A percentile compares a stretch with the other conserved stretches of the same genome.
Evolutionary conservation across 306 rosid genomes (phyloP).

Genomic region (Sophora flavescens): DNA sequence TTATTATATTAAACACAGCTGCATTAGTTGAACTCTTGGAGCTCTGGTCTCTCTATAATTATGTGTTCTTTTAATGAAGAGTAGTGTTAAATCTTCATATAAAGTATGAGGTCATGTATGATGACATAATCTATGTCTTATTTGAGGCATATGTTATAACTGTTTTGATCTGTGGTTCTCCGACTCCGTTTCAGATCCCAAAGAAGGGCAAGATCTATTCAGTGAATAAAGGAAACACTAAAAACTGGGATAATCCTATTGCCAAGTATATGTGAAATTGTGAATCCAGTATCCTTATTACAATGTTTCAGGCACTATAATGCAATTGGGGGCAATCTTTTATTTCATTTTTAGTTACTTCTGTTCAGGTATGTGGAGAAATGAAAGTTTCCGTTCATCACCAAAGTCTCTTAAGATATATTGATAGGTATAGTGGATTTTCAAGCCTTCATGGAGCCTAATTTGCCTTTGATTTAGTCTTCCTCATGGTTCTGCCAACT

Average conservation of each 20-base stretch:
- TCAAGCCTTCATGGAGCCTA: not conserved
- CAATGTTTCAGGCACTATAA: not conserved
- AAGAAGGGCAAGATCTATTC: slow-evolving; percentile 85
- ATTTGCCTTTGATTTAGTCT: slow-evolving; percentile 4
- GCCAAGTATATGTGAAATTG: slow-evolving; percentile 66
- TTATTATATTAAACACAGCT: not conserved
- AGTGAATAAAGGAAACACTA: slow-evolving; percentile 90
- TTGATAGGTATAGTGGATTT: slow-evolving; percentile 69
- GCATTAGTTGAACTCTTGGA: not conserved
- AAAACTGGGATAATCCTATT: slow-evolving; percentile 86
- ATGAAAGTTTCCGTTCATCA: slow-evolving; percentile 85
- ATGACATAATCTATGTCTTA: not conserved
- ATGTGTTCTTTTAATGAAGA: slow-evolving; percentile 7
- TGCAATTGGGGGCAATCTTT: slow-evolving; percentile 23
- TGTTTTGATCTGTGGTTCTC: slow-evolving; percentile 34
- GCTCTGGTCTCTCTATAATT: not conserved
- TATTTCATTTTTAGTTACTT: slow-evolving; percentile 10
- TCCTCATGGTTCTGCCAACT: not conserved
- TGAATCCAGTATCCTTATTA: not conserved
- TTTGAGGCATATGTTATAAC: slow-evolving; percentile 8
- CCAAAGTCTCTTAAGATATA: slow-evolving; percentile 78
- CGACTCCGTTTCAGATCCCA: slow-evolving; percentile 73
- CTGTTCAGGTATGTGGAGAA: slow-evolving; percentile 69
- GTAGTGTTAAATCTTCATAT: not conserved
- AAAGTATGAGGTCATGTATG: not conserved